These are phyloP conservation scores for Alternaria angustiovoidea DNA, from an alignment of 2,329 filamentous ascomycete species.

Conservation along the genomic window DNA sequence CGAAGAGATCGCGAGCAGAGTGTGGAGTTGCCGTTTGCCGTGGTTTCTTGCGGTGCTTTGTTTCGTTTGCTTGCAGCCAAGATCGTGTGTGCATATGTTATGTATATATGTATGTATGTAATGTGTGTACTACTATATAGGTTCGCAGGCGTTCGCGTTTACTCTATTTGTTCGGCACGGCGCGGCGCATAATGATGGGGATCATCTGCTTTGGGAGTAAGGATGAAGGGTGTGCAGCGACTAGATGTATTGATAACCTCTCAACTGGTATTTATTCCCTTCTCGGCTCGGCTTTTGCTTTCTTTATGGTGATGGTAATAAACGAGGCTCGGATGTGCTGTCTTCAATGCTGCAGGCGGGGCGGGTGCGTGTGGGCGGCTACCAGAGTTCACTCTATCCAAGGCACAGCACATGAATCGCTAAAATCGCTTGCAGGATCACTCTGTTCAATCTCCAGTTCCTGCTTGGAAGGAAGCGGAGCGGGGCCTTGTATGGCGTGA, in stretches of 20 bases:
- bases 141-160: slow-evolving; percentile 3
- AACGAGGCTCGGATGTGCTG: background rate
- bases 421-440: background rate
- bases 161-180: background rate
- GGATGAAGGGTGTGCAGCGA: background rate
- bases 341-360: background rate
- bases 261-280: background rate
- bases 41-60: background rate
- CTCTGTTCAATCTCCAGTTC: background rate
- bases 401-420: background rate
- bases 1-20: background rate
- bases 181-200: background rate
- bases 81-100: background rate
- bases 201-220: background rate
- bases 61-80: background rate
- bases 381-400: background rate
- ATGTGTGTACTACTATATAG: slow-evolving; percentile 1
- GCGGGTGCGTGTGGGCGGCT: background rate
- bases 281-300: too few relatives aligned
- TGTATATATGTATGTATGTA: background rate
- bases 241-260: background rate
- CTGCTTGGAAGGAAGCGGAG: slow-evolving; percentile 1
- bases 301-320: background rate
- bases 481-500: background rate
- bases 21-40: background rate